Conservation (phyloP, 2,329 filamentous ascomycete species). For the Hypoxylon sp. region DNA sequence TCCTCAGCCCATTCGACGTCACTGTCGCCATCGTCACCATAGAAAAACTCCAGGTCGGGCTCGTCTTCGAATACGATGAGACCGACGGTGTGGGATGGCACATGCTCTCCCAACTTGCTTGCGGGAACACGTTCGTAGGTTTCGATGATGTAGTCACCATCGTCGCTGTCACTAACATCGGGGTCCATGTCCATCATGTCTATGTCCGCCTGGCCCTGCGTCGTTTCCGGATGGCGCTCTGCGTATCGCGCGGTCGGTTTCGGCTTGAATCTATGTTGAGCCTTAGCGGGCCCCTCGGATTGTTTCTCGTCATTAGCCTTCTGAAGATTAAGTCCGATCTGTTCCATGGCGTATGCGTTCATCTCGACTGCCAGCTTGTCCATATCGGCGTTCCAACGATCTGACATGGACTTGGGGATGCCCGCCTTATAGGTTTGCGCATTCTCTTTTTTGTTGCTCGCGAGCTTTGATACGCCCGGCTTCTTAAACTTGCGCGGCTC, state of each 20-base stretch:
- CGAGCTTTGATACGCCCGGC: conserved; percentile 50
- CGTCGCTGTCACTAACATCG: conserved; percentile 59
- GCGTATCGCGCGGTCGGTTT: conserved; percentile 66
- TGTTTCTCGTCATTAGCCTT: conserved; percentile 58
- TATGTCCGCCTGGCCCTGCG: conserved; percentile 41
- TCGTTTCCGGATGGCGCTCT: conserved; percentile 64
- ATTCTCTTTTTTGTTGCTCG: conserved; percentile 31
- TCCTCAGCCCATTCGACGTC: conserved; percentile 69
- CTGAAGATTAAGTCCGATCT: conserved; percentile 66
- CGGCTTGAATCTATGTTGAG: conserved; percentile 62
- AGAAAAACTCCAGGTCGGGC: conserved; percentile 71
- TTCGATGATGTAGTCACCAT: conserved; percentile 72
- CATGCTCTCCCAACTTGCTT: conserved; percentile 60
- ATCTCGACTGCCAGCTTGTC: conserved; percentile 50
- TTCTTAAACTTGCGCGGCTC: conserved; percentile 51
- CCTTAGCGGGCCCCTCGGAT: conserved; percentile 43
- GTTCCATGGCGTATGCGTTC: conserved; percentile 65
- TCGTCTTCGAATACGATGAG: conserved; percentile 68
- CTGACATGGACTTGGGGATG: conserved; percentile 47
- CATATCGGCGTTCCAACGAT: conserved; percentile 55
- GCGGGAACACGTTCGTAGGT: conserved; percentile 72
- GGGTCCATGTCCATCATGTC: conserved; percentile 49
- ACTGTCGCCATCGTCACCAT: conserved; percentile 70
- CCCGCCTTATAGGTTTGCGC: conserved; percentile 43
- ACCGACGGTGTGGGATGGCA: conserved; percentile 64